phyloP scores from a whole-genome alignment of 371 early-diverging fungal genomes.

The Rhizopus arrhizus region DNA sequence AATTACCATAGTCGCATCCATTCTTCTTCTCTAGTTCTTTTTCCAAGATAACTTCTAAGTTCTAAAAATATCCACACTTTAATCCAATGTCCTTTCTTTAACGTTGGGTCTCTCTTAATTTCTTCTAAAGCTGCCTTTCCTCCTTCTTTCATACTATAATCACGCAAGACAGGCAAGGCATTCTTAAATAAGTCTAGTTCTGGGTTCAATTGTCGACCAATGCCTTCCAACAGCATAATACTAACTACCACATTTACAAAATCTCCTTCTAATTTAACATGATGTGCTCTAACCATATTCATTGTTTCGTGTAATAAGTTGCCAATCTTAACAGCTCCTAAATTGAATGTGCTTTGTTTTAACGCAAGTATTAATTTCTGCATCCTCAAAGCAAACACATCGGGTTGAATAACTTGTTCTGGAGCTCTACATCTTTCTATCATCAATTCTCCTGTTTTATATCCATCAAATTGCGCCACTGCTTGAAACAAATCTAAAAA shows the following conservation, averaged over 20 bases:
- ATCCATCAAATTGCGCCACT: constrained; percentile 84
- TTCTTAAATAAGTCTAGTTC: constrained; percentile 88
- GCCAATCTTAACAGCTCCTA: constrained; percentile 78
- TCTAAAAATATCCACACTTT: constrained; percentile 83
- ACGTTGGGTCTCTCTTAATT: constrained; percentile 51
- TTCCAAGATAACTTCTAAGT: constrained; percentile 65
- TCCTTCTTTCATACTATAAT: constrained; percentile 64
- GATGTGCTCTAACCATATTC: constrained; percentile 86
- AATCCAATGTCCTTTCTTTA: constrained; percentile 56
- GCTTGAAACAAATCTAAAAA: constrained; percentile 91
- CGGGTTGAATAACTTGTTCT: constrained; percentile 69
- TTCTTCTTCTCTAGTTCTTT: constrained; percentile 46
- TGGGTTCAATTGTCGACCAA: constrained; percentile 88
- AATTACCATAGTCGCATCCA: constrained; percentile 53
- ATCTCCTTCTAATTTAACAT: constrained; percentile 90
- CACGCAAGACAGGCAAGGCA: constrained; percentile 76
- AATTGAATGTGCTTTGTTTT: constrained; percentile 71
- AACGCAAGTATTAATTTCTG: constrained; percentile 71
- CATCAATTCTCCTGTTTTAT: constrained; percentile 81
- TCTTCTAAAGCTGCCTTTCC: constrained; percentile 58
- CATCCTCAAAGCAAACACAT: constrained; percentile 80
- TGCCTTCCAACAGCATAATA: constrained; percentile 91
- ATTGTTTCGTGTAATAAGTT: constrained; percentile 79
- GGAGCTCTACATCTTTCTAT: constrained; percentile 84
- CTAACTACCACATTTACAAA: constrained; percentile 91